Evolutionary conservation across 1,284 basidiomycete species (phyloP).

Genomic region (Sutorius eximius): DNA sequence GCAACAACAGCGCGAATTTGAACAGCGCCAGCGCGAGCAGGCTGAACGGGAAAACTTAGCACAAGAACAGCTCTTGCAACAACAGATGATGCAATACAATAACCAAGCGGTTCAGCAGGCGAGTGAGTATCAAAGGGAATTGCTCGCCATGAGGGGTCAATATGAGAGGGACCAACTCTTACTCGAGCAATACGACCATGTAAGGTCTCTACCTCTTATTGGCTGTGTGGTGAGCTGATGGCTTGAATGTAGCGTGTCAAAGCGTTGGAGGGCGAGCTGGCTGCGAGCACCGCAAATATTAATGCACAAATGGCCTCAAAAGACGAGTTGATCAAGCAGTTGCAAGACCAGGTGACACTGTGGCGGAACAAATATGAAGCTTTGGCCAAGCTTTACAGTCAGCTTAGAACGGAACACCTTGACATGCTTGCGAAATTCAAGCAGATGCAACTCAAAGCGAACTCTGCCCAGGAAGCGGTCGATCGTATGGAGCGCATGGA

Average conservation of each 20-base stretch:
- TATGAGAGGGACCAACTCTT: slow-evolving; percentile 98
- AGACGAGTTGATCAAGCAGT: slow-evolving; percentile 93
- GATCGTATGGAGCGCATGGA: slow-evolving; percentile 99
- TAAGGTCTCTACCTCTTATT: slow-evolving; percentile 38
- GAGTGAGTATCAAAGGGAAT: slow-evolving; percentile 85
- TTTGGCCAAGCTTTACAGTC: slow-evolving; percentile 97
- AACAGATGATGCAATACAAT: slow-evolving; percentile 76
- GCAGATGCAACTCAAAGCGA: slow-evolving; percentile 96
- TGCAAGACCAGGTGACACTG: slow-evolving; percentile 94
- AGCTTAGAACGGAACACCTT: slow-evolving; percentile 94
- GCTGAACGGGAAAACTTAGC: slow-evolving; percentile 86
- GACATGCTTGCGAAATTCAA: slow-evolving; percentile 98
- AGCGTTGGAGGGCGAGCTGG: slow-evolving; percentile 91
- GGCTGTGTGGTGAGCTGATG: slow-evolving; percentile 9
- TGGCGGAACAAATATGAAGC: slow-evolving; percentile 99
- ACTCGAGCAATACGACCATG: slow-evolving; percentile 96
- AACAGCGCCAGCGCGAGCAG: slow-evolving; percentile 86
- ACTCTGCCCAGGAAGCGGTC: slow-evolving; percentile 98
- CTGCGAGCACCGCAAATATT: slow-evolving; percentile 77
- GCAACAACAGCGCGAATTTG: slow-evolving; percentile 87
- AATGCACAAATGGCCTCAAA: slow-evolving; percentile 89
- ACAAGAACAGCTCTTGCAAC: slow-evolving; percentile 83
- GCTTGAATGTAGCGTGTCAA: slow-evolving; percentile 75
- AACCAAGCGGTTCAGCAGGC: slow-evolving; percentile 70
- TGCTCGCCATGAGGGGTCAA: slow-evolving; percentile 93